Evolutionary conservation across 2,329 filamentous ascomycete species (phyloP), one percentile per base, ranked within the genome.

Genomic region (Xylaria sp.): DNA sequence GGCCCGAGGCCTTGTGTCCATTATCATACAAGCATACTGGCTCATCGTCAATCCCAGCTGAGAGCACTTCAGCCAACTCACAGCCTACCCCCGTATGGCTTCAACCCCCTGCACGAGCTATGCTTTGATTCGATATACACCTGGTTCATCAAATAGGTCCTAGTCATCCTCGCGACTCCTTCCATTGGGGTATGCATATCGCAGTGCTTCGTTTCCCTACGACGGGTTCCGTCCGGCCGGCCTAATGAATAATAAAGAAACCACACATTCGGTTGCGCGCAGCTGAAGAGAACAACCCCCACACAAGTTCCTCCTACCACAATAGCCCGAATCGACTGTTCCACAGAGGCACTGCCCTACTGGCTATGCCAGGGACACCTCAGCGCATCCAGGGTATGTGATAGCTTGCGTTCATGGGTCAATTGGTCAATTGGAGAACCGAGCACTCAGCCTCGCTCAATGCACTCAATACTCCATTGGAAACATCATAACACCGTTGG

Each of bases 391-490:
- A 23, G 23, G 32, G n/a, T 28, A 25, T 36, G 39, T 45, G 39
- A 45, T 36, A 32, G n/a, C 52, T 32, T 32, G n/a, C 36, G 48
- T 25, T 55, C 30, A 39, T 41, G 18, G 50, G 60, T 45, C 60
- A 32, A 25, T 61, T 61, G 8, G 34, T 55, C 45, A 48, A 59
- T 32, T 34, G 32, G 30, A 46, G 23, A 43, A 25, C 34, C 62
- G 39, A 20, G 45, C 32, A 32, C 32, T 68, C 68, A 70, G 68
- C 65, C 68, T 70, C 65, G 65, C 25, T 48, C 60, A 41, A 56
- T 55, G 48, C 61, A 62, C 59, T 55, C 43, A 28, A 63, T 43
- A 10, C 60, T 50, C 41, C 25, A 60, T 64, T 36, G 13, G 63
- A 57, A 48, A 61, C 50, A 30, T 55, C 7, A 30, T 53, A 5